These are phyloP conservation scores for Coniferiporia sulphurascens DNA, from an alignment of 1,284 basidiomycete genomes.

Conservation along the genomic window DNA sequence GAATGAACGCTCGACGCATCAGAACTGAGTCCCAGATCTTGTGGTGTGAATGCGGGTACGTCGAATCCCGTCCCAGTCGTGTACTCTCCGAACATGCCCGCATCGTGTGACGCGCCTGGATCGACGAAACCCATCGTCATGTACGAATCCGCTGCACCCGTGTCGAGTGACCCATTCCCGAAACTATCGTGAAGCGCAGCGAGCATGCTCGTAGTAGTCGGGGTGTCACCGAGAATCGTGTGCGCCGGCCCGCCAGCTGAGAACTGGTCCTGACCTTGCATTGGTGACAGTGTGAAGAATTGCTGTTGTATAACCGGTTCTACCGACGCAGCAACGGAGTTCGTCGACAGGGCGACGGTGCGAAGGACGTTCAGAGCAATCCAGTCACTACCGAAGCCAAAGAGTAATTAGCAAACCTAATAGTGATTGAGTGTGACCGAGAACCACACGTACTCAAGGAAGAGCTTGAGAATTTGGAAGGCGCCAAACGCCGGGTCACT, in stretches of 20 bases:
- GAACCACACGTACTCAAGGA: slow-evolving; percentile 63
- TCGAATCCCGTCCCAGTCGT: slow-evolving; percentile 61
- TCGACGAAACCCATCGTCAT: slow-evolving; percentile 39
- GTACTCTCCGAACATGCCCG: slow-evolving; percentile 41
- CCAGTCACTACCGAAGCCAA: slow-evolving; percentile 61
- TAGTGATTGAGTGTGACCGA: neutral
- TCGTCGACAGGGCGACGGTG: slow-evolving; percentile 80
- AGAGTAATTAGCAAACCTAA: slow-evolving; percentile 21
- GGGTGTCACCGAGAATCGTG: slow-evolving; percentile 58
- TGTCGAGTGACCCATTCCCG: slow-evolving; percentile 56
- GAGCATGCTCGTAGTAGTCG: slow-evolving; percentile 83
- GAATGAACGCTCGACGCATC: slow-evolving; percentile 27
- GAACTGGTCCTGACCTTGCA: slow-evolving; percentile 75
- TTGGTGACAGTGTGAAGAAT: slow-evolving; percentile 74
- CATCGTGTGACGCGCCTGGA: slow-evolving; percentile 55
- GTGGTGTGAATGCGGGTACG: slow-evolving; percentile 56
- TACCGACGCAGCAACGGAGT: slow-evolving; percentile 83
- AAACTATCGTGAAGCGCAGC: slow-evolving; percentile 75
- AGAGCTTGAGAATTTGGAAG: slow-evolving; percentile 85
- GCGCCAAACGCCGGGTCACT: slow-evolving; percentile 86
- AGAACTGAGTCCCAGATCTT: slow-evolving; percentile 57
- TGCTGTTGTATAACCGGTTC: slow-evolving; percentile 86
- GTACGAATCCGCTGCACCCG: slow-evolving; percentile 58
- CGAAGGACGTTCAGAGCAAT: slow-evolving; percentile 82
- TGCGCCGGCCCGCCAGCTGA: slow-evolving; percentile 41